A percentile compares a stretch with the other conserved stretches of the same genome.
phyloP scores from a whole-genome alignment of 768 basidiomycete genomes.

The Lanmaoa pseudosensibilis region DNA sequence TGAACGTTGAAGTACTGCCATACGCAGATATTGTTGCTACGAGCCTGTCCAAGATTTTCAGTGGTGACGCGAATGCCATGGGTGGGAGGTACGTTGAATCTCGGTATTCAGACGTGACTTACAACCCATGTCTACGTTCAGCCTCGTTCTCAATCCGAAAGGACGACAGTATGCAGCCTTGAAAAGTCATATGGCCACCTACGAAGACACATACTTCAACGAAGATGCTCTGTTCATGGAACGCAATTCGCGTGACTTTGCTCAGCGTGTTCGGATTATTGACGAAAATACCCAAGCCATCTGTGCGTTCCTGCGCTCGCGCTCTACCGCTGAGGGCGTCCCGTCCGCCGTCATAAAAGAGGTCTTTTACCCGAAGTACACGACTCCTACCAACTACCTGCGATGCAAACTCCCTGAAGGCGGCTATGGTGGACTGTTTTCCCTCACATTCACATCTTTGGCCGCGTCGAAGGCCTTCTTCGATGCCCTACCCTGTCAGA shows the following conservation, averaged over 20 bases:
- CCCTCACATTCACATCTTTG: constrained; percentile 73
- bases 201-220: constrained; percentile 84
- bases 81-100: constrained; percentile 76
- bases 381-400: constrained; percentile 69
- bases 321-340: constrained; percentile 45
- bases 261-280: constrained; percentile 67
- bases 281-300: constrained; percentile 81
- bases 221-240: constrained; percentile 98
- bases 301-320: constrained; percentile 73
- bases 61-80: constrained; percentile 94
- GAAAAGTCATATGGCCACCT: constrained; percentile 58
- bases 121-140: constrained; percentile 32
- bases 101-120: background rate
- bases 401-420: constrained; percentile 55
- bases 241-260: constrained; percentile 94
- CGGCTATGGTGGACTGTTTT: constrained; percentile 87
- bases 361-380: constrained; percentile 89
- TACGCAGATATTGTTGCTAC: constrained; percentile 89
- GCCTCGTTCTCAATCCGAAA: constrained; percentile 84
- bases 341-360: constrained; percentile 60
- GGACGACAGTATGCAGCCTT: constrained; percentile 67
- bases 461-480: constrained; percentile 78
- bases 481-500: constrained; percentile 77
- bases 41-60: constrained; percentile 93
- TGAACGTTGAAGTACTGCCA: constrained; percentile 87